phyloP scores from a whole-genome alignment of 306 rosid genomes.

The Fragaria ananassa region DNA sequence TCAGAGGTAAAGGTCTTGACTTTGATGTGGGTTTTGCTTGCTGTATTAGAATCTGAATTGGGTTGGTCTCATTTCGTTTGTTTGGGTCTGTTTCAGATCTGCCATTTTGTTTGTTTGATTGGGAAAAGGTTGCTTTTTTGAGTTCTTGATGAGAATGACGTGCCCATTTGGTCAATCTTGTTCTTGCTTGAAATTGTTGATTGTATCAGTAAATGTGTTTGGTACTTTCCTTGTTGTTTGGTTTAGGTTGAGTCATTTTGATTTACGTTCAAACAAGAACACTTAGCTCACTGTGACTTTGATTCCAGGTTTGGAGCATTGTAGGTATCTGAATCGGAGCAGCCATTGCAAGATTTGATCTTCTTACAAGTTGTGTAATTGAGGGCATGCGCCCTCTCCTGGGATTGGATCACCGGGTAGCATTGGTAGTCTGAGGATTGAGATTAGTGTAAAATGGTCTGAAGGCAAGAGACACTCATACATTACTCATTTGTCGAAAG shows the following conservation, averaged over 20 bases:
- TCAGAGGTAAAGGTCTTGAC: conserved; percentile 4
- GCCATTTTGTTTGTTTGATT: not conserved
- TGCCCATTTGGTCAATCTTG: conserved; percentile 10
- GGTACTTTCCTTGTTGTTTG: conserved; percentile 16
- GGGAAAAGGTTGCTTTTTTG: not conserved
- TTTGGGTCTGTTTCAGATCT: conserved; percentile 6
- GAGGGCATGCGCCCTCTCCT: conserved; percentile 13
- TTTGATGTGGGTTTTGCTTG: conserved; percentile 9
- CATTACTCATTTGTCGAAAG: not conserved
- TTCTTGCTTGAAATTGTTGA: not conserved
- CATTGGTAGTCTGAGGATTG: not conserved
- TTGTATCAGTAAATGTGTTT: not conserved
- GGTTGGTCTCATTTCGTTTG: conserved; percentile 7
- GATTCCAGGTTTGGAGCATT: conserved; percentile 18
- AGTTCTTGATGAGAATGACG: not conserved
- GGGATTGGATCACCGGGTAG: not conserved
- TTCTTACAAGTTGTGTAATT: not conserved
- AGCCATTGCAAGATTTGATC: conserved; percentile 20
- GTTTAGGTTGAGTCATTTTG: not conserved
- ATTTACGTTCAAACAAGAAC: not conserved
- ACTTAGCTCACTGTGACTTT: not conserved
- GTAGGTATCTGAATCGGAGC: conserved; percentile 4
- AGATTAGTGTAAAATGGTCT: conserved; percentile 16
- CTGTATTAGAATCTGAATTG: conserved; percentile 6
- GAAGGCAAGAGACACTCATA: not conserved